Conservation (phyloP, 331 rosid species). For the Rosa hybrid region DNA sequence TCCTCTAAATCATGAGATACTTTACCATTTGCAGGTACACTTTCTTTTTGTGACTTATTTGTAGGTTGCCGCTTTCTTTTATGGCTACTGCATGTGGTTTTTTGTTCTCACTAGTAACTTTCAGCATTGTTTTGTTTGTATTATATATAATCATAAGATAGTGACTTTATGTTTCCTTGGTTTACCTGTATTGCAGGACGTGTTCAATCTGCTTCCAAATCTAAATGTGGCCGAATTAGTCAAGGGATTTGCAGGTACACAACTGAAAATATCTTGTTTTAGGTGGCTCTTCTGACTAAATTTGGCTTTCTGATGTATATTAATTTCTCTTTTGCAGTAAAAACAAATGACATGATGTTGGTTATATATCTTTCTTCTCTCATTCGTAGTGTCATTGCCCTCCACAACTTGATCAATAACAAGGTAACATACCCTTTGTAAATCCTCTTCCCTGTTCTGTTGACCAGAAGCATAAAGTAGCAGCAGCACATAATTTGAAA, state of each 20-base stretch:
- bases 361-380: constrained; percentile 85
- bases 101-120: background rate
- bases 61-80: background rate
- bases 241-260: constrained; percentile 56
- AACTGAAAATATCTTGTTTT: background rate
- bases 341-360: constrained; percentile 95
- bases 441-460: background rate
- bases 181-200: constrained; percentile 38
- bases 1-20: constrained; percentile 65
- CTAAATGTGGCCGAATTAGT: constrained; percentile 54
- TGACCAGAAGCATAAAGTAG: background rate
- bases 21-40: constrained; percentile 56
- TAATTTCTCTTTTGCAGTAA: constrained; percentile 39
- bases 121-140: background rate
- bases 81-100: background rate
- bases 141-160: background rate
- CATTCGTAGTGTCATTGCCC: constrained; percentile 86
- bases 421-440: constrained; percentile 48
- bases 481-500: background rate
- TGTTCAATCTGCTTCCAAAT: constrained; percentile 60
- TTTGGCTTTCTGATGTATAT: background rate
- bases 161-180: background rate
- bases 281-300: background rate
- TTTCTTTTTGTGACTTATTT: background rate
- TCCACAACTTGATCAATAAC: constrained; percentile 88